Base-by-base conservation (phyloP, 2,329 filamentous ascomycete genomes). In the Apiospora marii region DNA sequence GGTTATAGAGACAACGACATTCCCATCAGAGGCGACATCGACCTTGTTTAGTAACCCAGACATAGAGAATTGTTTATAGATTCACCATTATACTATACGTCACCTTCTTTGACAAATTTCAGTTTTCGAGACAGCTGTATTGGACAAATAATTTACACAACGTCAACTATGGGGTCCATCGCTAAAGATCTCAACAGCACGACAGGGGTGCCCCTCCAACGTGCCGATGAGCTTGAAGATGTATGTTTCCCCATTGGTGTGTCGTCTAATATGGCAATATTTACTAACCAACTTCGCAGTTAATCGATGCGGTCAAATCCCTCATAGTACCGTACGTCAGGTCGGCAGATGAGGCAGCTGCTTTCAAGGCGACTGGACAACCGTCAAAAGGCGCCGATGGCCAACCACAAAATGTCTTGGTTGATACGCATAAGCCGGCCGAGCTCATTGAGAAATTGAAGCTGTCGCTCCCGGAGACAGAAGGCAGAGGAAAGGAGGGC, bases 311-410 rank as follows among this genome's bases (percentile, higher is more conserved):
- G 4, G 89, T 95, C 68, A 89, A 92, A 81, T 83, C 86, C 12
- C 86, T 94, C 71, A 88, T 95, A 72, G 84, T 94, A 27, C 91
- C 92, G 0, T 95, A 93, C 81, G 90, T 96, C 77, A 87, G 85
- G 74, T 85, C 87, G n/a, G 92, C 93, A 53, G 93, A 95, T 81
- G 86, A 91, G 72, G 88, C 91, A 27, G 84, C 87, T 2, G 79
- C 83, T 8, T 85, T 83, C 51, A 91, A 88, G 76, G 85, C 83
- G 70, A 83, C 86, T 0, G 91, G 90, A 34, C 85, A 88, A 24
- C 84, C 87, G 27, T 77, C 83, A 8, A 79, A 82, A 14, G 77
- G 82, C n/a, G 73, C 81, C 6, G 74, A 81, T 34, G 85, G 84
- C 24, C 80, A 79, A 4, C 78, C 82, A 10, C 83, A 84, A 69